Percentiles rank a stretch among this genome's conserved stretches.
Evolutionary conservation across 2,329 filamentous ascomycete species (phyloP).

Genomic region (Cercospora zeae-maydis): DNA sequence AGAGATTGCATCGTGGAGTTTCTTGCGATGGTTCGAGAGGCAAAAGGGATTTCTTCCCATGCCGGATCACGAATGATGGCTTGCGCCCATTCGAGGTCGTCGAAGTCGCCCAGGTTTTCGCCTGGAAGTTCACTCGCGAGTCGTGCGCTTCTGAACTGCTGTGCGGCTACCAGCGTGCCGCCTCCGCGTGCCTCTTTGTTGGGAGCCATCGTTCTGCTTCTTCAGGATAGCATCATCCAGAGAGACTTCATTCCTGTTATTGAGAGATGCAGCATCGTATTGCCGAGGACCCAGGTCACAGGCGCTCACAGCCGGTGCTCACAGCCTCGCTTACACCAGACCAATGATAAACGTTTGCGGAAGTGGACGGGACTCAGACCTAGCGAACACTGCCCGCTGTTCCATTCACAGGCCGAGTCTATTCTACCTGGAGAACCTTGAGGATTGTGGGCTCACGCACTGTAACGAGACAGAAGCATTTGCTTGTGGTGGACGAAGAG

Average conservation of each 20-base stretch:
- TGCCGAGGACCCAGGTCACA: neutral
- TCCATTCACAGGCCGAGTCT: neutral
- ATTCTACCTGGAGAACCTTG: neutral
- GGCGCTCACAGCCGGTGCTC: neutral
- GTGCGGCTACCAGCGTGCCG: neutral
- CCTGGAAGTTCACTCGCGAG: constrained; percentile 16
- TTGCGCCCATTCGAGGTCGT: constrained; percentile 9
- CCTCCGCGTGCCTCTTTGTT: neutral
- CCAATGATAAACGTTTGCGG: neutral
- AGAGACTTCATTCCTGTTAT: neutral
- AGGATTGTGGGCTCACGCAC: too few species aligned
- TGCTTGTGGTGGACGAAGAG: neutral
- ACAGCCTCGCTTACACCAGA: neutral
- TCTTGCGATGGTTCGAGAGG: constrained; percentile 13
- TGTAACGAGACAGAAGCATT: neutral
- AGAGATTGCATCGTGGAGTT: constrained; percentile 12
- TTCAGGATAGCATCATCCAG: neutral
- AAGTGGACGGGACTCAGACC: neutral
- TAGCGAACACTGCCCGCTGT: neutral
- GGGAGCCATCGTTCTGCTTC: neutral
- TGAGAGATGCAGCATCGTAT: neutral
- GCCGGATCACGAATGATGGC: constrained; percentile 6
- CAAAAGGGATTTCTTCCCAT: constrained; percentile 10
- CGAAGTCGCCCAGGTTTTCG: constrained; percentile 15
- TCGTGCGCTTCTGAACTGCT: neutral